phyloP scores from a whole-genome alignment of 768 basidiomycete genomes.

The Suillus brevipes region DNA sequence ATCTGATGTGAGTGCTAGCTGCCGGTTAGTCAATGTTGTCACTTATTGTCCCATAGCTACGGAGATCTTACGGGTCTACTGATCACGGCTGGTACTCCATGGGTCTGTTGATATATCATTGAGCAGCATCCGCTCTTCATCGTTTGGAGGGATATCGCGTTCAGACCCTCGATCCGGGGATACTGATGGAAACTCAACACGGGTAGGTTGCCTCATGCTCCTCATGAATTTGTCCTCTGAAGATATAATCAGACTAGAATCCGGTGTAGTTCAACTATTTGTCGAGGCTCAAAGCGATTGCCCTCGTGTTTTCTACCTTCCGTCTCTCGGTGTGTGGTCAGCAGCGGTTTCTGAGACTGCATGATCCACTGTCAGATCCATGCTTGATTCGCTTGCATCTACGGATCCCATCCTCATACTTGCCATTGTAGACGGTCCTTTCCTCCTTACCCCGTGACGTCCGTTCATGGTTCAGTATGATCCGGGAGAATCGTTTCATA shows the following conservation, averaged over 20 bases:
- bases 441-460: constrained; percentile 77
- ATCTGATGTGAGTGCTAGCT: constrained; percentile 64
- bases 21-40: neutral
- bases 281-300: constrained; percentile 97
- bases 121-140: constrained; percentile 88
- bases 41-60: constrained; percentile 56
- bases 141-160: constrained; percentile 95
- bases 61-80: constrained; percentile 87
- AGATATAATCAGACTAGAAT: constrained; percentile 71
- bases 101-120: constrained; percentile 79
- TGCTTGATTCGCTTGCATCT: constrained; percentile 89
- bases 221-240: constrained; percentile 2
- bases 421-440: constrained; percentile 84
- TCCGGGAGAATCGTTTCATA: constrained; percentile 71
- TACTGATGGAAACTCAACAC: constrained; percentile 85
- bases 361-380: constrained; percentile 80
- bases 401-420: constrained; percentile 91
- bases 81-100: constrained; percentile 83
- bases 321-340: constrained; percentile 85
- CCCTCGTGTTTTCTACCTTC: constrained; percentile 94
- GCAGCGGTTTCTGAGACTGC: constrained; percentile 81
- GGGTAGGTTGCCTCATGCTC: constrained; percentile 51
- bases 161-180: constrained; percentile 90
- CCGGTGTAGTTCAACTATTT: constrained; percentile 92
- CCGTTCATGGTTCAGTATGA: constrained; percentile 85